These are phyloP conservation scores for Seiridium cupressi DNA, from an alignment of 2,329 filamentous ascomycete species.

Conservation along the genomic window DNA sequence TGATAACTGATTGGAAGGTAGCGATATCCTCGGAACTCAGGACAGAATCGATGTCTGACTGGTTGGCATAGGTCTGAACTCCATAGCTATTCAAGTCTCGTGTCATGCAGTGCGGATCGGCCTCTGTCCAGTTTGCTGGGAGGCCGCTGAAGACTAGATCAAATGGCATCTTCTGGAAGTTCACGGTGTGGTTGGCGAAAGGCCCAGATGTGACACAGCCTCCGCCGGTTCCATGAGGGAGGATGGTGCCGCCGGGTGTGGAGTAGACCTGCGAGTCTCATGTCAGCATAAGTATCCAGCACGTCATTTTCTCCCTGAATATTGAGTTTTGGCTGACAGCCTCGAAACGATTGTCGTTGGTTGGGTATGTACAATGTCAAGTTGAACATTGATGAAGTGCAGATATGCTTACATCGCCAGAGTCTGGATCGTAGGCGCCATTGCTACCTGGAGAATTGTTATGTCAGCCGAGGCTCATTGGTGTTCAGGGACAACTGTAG, in stretches of 20 bases:
- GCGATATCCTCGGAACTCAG: slow-evolving; percentile 17
- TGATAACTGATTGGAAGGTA: slow-evolving; percentile 33
- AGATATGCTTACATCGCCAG: not conserved
- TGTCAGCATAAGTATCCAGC: not conserved
- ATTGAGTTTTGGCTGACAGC: too few relatives aligned
- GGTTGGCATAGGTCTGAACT: slow-evolving; percentile 20
- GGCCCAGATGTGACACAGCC: slow-evolving; percentile 47
- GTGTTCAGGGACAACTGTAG: not conserved
- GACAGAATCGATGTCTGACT: slow-evolving; percentile 24
- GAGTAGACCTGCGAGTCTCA: not conserved
- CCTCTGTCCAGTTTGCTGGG: slow-evolving; percentile 22
- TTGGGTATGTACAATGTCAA: too few relatives aligned
- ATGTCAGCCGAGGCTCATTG: not conserved
- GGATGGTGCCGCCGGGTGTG: slow-evolving; percentile 7
- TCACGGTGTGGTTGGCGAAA: slow-evolving; percentile 29
- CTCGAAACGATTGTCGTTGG: too few relatives aligned
- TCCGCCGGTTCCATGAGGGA: slow-evolving; percentile 45
- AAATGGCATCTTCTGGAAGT: slow-evolving; percentile 22
- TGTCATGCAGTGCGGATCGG: slow-evolving; percentile 29
- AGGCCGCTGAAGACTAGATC: slow-evolving; percentile 19
- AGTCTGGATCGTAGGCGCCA: not conserved
- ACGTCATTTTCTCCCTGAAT: too few relatives aligned
- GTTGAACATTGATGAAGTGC: too few relatives aligned
- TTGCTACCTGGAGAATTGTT: not conserved
- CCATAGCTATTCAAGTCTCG: slow-evolving; percentile 16